These are phyloP conservation scores for Solanum piurae DNA, from an alignment of 257 asterid species.

Conservation along the genomic window DNA sequence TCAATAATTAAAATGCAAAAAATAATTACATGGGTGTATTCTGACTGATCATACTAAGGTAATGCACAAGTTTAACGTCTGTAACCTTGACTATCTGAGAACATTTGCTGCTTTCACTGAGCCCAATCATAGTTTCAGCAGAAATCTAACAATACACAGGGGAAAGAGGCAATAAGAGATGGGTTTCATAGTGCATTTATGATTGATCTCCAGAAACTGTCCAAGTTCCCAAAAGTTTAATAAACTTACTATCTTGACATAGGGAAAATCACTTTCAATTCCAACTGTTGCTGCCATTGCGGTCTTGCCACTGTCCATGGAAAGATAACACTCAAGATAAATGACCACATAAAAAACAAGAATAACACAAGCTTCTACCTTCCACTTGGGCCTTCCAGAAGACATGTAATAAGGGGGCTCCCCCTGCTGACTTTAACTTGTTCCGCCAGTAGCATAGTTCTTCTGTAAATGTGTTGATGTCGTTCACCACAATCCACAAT, in stretches of 20 bases:
- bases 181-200: neutral
- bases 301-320: conserved; percentile 80
- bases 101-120: conserved; percentile 91
- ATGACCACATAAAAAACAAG: neutral
- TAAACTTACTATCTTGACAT: conserved; percentile 85
- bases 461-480: conserved; percentile 66
- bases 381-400: conserved; percentile 98
- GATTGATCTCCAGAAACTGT: neutral
- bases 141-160: conserved; percentile 53
- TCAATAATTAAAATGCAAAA: conserved; percentile 1
- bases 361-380: conserved; percentile 39
- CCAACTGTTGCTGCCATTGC: conserved; percentile 97
- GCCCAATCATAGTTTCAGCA: conserved; percentile 96
- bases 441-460: conserved; percentile 79
- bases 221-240: neutral
- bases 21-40: neutral
- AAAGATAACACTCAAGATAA: neutral
- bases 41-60: neutral
- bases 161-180: conserved; percentile 3
- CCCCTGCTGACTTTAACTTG: conserved; percentile 88
- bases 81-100: conserved; percentile 85
- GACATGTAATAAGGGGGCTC: conserved; percentile 87
- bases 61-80: conserved; percentile 2
- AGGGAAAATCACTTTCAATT: conserved; percentile 86
- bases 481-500: conserved; percentile 74